Conservation (phyloP, 108 stramenopile genomes). For the Fistulifera solaris region DNA sequence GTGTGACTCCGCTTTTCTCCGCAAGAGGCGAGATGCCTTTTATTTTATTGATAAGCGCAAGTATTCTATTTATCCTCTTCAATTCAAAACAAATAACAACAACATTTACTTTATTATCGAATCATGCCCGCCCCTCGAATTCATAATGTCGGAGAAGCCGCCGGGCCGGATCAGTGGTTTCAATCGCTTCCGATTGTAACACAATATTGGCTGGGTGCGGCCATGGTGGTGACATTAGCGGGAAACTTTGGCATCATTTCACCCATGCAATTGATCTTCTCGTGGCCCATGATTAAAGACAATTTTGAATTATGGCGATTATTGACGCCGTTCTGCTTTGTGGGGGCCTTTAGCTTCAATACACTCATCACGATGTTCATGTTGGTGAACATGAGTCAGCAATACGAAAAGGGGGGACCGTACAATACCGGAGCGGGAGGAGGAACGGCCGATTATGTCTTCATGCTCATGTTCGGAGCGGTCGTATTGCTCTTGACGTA, state of each 20-base stretch:
- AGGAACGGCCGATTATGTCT: slow-evolving; percentile 51
- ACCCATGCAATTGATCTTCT: slow-evolving; percentile 40
- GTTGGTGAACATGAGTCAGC: slow-evolving; percentile 50
- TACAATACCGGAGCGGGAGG: slow-evolving; percentile 87
- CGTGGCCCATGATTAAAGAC: slow-evolving; percentile 39
- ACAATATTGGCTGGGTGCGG: slow-evolving; percentile 70
- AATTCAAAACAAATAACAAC: too few species aligned
- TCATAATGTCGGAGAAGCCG: slow-evolving; percentile 8
- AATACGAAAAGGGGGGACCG: slow-evolving; percentile 69
- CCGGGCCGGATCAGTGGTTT: slow-evolving; percentile 61
- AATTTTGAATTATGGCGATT: slow-evolving; percentile 73
- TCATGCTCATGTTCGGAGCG: slow-evolving; percentile 54
- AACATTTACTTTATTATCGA: too few species aligned
- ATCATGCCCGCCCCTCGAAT: neutral
- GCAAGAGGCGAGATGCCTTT: too few species aligned
- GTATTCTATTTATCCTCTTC: too few species aligned
- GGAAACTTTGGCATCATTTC: slow-evolving; percentile 63
- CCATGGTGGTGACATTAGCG: slow-evolving; percentile 46
- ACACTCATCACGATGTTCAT: slow-evolving; percentile 67
- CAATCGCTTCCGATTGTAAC: slow-evolving; percentile 72
- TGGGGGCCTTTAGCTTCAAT: slow-evolving; percentile 56
- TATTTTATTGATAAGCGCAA: too few species aligned
- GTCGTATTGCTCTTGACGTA: slow-evolving; percentile 44
- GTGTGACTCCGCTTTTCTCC: too few species aligned
- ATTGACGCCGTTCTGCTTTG: slow-evolving; percentile 65